Evolutionary conservation across 2,329 filamentous ascomycete species (phyloP), one percentile per base, ranked within the genome.

Genomic region (Decorospora gaudefroyi): DNA sequence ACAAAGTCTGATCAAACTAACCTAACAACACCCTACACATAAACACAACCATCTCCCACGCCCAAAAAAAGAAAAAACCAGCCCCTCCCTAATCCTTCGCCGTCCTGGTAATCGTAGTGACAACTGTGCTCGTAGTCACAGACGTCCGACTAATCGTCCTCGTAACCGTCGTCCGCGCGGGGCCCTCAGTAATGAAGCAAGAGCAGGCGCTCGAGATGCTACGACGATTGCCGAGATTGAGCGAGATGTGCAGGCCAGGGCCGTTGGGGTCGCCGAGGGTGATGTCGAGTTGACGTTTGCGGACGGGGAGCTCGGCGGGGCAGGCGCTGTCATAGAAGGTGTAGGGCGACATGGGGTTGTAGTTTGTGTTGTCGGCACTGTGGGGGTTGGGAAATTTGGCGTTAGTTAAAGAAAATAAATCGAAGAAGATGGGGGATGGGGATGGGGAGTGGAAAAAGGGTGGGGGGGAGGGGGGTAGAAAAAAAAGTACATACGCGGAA

Each of bases 291-390:
- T 67, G 64, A 26, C 64, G 59, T 42, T 66, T 67, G 39, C 44
- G 50, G 7, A 67, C 59, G 11, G 63, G 62, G 12, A 67, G 57
- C 34, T 65, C 64, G 1, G 16, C 23, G 25, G 63, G 62, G 48
- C 64, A 67, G 6, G 46, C 8, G 2, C 27, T 22, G 34, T 67
- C 61, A 55, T 67, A 67, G 53, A 67, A 67, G 7, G 63, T 65
- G 53, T 67, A 67, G 2, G 64, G 64, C 1, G 59, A 64, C 53
- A 55, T 61, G 30, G 64, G 64, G 49, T 67, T 67, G 51, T 59
- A 57, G 45, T 65, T 64, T 17, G 57, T 61, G 53, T 67, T 67
- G n/a, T 61, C 56, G 25, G 46, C 44, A 6, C 62, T 67, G 36
- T 12, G 7, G 4, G 3, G 16, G n/a, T n/a, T n/a, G n/a, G n/a